Base-by-base conservation (phyloP, 202 grass and related monocot species). In the Schoenoplectus triqueter region DNA sequence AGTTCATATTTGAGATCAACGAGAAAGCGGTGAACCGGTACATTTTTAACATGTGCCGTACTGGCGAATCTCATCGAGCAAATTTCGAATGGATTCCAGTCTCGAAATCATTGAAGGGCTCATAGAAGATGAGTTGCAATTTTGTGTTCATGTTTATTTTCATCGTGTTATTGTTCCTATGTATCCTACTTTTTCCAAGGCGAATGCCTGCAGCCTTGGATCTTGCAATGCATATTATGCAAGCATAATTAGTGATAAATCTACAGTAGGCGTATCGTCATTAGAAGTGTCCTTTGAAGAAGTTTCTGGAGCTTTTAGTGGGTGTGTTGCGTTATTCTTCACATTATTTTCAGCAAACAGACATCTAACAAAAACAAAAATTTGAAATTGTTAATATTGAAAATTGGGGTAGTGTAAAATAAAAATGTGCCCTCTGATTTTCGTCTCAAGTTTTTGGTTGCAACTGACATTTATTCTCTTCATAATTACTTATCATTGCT, bases 1-100 rank as follows among this genome's bases (percentile, higher is more conserved):
- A 79, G 68, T 95, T 98, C 79, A 88, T 98, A 74, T 95, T 99
- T 56, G 84, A 95, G 56, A 80, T 67, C 49, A 91, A 94, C 41
- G 78, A 92, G 78, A 91, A 88, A 15, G 96, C 88, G 7, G 91
- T 90, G 22, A 93, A 18, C 10, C 85, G 81, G 49, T 91, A 87
- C 62, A 22, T 96, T 56, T 71, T 83, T 69, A 83, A 45, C 64
- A 83, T 71, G 81, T 39, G 3, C 5, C 65, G 10, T 59, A 83
- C 81, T 41, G 61, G 81, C 0, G 20, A 83, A 52, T 71, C 21
- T 21, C 81, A 44, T 10, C 65, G 21, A 10, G 65, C 13, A 4
- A 57, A 83, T 40, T 83, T 57, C 11, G 65, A 71, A 69, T 83
- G 49, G 48, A 70, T 83, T 7, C 80, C 80, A 31, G 63, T 42